Base-by-base conservation (phyloP, 768 basidiomycete species). In the Saitozyma podzolica region DNA sequence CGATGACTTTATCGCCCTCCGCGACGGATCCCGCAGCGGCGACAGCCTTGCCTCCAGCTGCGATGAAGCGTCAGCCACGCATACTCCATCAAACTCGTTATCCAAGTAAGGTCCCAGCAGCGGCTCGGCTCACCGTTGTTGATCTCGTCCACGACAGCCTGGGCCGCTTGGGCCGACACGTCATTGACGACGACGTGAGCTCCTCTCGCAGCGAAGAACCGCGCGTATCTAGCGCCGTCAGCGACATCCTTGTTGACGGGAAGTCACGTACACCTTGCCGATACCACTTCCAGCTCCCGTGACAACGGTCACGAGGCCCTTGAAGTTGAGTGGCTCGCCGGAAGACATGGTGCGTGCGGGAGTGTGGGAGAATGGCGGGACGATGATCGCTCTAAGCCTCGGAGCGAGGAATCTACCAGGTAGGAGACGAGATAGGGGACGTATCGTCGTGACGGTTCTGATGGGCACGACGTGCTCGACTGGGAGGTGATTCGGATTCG, bases 281-380 rank as follows among this genome's bases (percentile, higher is more conserved):
- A 99, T 84, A 14, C 96, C 96, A 63, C 92, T 92, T 13, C 96
- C 96, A 49, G 93, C 94, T 51, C 96, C 96, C 49, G 96, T 99
- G 66, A 98, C 82, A 66, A 99, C 85, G 61, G 93, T 90, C n/a
- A 90, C 92, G 14, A 76, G 64, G 53, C 70, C 72, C 42, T 76
- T 74, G 64, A 75, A 75, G 59, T 73, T 66, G 17, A 75, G 54
- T 2, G 29, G 29, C 29, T 29, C 29, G 29, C 29, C 29, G 29
- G 29, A 29, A 2, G 29, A 29, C 29, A 29, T 29, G 29, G 29
- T 29, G 29, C 29, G 29, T 29, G 29, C 29, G 29, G 29, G 5
- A 2, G 29, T 29, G 29, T 29, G 29, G 29, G 29, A 29, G 29
- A 29, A 29, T 2, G 29, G 29, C 29, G 29, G 29, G 29, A 29